These are phyloP conservation scores for Cytospora piceicola DNA, from an alignment of 2,329 filamentous ascomycete species.

Conservation along the genomic window DNA sequence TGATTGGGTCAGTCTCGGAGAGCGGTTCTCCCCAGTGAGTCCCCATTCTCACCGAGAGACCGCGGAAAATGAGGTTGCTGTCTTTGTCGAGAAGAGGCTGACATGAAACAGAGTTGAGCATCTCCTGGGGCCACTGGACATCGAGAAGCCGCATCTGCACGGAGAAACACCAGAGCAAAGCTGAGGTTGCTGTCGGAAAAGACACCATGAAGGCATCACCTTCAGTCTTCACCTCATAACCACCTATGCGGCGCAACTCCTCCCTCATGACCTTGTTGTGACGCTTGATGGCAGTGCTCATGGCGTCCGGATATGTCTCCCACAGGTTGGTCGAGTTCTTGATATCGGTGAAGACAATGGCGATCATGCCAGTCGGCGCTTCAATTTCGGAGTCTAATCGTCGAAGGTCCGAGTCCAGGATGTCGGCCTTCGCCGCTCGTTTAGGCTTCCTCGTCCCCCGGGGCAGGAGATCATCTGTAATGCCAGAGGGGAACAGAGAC, in stretches of 20 bases:
- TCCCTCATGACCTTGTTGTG: slow-evolving; percentile 97
- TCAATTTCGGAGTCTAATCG: slow-evolving; percentile 89
- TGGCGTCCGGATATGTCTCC: slow-evolving; percentile 93
- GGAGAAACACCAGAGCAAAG: slow-evolving; percentile 93
- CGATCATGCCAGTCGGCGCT: slow-evolving; percentile 85
- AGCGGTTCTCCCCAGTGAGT: slow-evolving; percentile 95
- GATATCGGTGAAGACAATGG: slow-evolving; percentile 98
- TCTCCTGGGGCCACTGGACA: slow-evolving; percentile 90
- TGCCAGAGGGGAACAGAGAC: slow-evolving; percentile 77
- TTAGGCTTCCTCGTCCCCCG: slow-evolving; percentile 65
- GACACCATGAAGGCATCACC: slow-evolving; percentile 99
- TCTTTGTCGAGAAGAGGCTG: slow-evolving; percentile 83
- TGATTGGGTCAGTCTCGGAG: slow-evolving; percentile 94
- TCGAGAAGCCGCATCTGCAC: slow-evolving; percentile 88
- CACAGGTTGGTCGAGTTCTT: slow-evolving; percentile 96
- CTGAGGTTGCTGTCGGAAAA: slow-evolving; percentile 93
- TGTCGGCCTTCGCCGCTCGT: slow-evolving; percentile 53
- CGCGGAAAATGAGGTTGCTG: slow-evolving; percentile 87
- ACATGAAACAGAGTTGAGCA: slow-evolving; percentile 83
- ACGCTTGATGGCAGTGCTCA: slow-evolving; percentile 95
- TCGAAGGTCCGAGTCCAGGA: slow-evolving; percentile 84
- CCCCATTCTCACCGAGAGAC: slow-evolving; percentile 94
- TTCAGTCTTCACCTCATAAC: slow-evolving; percentile 99
- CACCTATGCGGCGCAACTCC: slow-evolving; percentile 89
- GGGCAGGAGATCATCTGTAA: slow-evolving; percentile 69